A percentile compares a stretch with the other conserved stretches of the same genome.
phyloP scores from a whole-genome alignment of 805 yeast genomes.

The Lipomyces kockii region DNA sequence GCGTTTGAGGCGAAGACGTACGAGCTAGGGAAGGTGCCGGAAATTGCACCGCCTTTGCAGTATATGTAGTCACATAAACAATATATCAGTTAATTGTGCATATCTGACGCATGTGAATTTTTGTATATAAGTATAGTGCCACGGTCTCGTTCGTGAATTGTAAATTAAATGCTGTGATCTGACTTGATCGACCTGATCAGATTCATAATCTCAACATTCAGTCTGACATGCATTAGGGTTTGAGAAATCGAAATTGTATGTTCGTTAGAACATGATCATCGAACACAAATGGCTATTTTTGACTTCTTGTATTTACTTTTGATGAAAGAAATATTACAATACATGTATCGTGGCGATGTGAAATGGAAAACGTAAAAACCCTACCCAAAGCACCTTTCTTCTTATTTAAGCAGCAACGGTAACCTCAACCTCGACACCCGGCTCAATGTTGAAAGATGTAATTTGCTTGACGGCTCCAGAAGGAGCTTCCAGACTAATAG shows the following conservation, averaged over 20 bases:
- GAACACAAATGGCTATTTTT: not conserved
- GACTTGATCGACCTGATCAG: no score
- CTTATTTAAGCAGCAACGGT: slow-evolving; percentile 38
- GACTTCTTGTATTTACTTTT: slow-evolving; percentile 11
- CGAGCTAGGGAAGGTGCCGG: slow-evolving; percentile 69
- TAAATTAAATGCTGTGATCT: not conserved
- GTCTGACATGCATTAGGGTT: not conserved
- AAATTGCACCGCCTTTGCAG: slow-evolving; percentile 68
- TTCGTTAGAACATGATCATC: not conserved
- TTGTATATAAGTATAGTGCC: not conserved
- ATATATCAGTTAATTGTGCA: not conserved
- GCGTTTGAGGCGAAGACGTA: slow-evolving; percentile 50
- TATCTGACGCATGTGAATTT: not conserved
- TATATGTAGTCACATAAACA: slow-evolving; percentile 43
- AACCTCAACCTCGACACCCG: slow-evolving; percentile 88
- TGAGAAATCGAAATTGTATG: not conserved
- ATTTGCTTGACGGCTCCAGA: slow-evolving; percentile 90
- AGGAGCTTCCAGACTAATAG: slow-evolving; percentile 80
- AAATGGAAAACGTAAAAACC: slow-evolving; percentile 5
- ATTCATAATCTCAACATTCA: no score
- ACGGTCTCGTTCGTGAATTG: not conserved
- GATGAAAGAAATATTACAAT: slow-evolving; percentile 8
- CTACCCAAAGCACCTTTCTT: slow-evolving; percentile 7
- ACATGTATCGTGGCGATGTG: slow-evolving; percentile 4
- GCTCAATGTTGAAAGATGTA: slow-evolving; percentile 97